Evolutionary conservation across 78 protist species (phyloP), one percentile per base, ranked within the genome.

Genomic region (Planoprotostelium fungivorum): DNA sequence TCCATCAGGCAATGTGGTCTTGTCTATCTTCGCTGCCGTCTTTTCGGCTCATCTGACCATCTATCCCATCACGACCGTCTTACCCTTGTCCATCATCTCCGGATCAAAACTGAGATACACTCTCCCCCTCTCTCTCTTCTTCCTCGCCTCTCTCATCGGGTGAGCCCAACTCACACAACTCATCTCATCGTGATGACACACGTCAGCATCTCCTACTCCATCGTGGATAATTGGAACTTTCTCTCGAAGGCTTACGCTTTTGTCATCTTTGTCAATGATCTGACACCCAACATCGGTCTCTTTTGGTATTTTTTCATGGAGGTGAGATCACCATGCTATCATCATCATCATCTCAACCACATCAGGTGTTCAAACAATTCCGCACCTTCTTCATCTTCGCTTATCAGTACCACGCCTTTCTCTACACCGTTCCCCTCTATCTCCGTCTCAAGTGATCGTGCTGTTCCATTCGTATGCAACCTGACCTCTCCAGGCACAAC

Each of bases 231-330:
- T n/a, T 93, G 95, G 95, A 91, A 89, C 38, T 93, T 93, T 38
- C 36, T 93, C 29, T 83, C 83, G 35, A 93, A 93, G n/a, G 36
- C 86, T 51, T 93, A 93, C 85, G 87, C 89, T n/a, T 89, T 89
- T 63, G 89, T 92, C 29, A 39, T 93, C 9, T 37, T 90, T 10
- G 95, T 93, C 36, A 90, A 89, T 63, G 95, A 93, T 38, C 63
- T 93, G 83, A 89, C 92, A 16, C 95, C 95, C 85, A 93, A 93
- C 84, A 93, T 93, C 83, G 95, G 95, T 16, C 73, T 93, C 31
- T 93, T 93, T 87, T 93, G 95, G 95, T 93, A 93, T 83, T 93
- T 90, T 38, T 93, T 93, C 84, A 93, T 90, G 25, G 95, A 93
- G 37, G 93, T n/a, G n/a, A n/a, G n/a, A n/a, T n/a, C n/a, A n/a